Base-by-base conservation (phyloP, 441 rosid genomes). In the Populus hybrid region DNA sequence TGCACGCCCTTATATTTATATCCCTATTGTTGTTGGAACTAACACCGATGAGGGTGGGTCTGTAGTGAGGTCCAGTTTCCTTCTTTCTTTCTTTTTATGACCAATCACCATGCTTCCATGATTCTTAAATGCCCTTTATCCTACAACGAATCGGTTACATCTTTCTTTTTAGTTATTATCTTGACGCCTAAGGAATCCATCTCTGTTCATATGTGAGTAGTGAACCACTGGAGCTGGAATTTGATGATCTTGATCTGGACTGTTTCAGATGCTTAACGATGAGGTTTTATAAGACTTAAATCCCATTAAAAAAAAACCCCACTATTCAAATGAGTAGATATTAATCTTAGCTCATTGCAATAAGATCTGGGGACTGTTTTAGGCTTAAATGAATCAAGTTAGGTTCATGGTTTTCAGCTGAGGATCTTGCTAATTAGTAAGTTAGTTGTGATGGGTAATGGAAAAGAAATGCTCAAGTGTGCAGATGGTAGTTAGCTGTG, bases 401-500 rank as follows among this genome's bases (percentile, higher is more conserved):
- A 45, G 56, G 56, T 45, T 45, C 56, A 45, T 45, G 56, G 56
- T 14, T 45, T 0, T 45, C 56, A 45, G 56, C 1, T 6, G 24
- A 65, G 28, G 6, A 26, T 24, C 24, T 29, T 11, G 31, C n/a
- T 29, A 63, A 5, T 29, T 72, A 70, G 76, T 21, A 3, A 36
- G 75, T 83, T 76, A 45, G 82, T 77, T 83, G 86, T 68, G 40
- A 80, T 70, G 86, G 84, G 80, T 9, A 74, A 69, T 71, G 79
- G 83, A 73, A 76, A 82, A 79, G 72, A 77, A 73, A 69, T 45
- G 70, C 31, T 12, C 45, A 40, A 74, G 87, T 61, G 68, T 69
- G 20, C 72, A 78, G 80, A 82, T 74, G 88, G 88, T 89, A 76
- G 91, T 83, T 89, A 76, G 91, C 81, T 88, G 90, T 69, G 87